These are phyloP conservation scores for Alloteropsis angusta DNA, from an alignment of 202 grass and related monocot species.

Conservation along the genomic window DNA sequence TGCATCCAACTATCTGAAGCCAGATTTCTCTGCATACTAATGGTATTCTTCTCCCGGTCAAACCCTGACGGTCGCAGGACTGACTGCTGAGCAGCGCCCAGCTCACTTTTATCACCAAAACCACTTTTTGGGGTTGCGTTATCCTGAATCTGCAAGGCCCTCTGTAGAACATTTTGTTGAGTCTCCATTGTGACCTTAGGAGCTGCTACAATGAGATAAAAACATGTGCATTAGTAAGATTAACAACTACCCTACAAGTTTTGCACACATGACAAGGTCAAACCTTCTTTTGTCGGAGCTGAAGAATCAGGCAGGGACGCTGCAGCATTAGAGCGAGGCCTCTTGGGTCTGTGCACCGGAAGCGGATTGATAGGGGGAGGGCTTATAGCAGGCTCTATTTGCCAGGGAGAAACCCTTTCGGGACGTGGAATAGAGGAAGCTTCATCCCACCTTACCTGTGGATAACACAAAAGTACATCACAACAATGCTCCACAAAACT, in stretches of 20 bases:
- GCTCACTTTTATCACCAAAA: constrained; percentile 28
- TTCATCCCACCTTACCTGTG: constrained; percentile 94
- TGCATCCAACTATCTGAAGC: constrained; percentile 54
- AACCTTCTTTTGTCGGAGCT: constrained; percentile 74
- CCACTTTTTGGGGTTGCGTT: constrained; percentile 29
- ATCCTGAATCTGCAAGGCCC: constrained; percentile 65
- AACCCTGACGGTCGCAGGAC: constrained; percentile 21
- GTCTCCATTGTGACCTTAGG: constrained; percentile 39
- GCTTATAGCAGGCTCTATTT: constrained; percentile 68
- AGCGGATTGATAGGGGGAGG: constrained; percentile 61
- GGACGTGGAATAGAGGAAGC: constrained; percentile 72
- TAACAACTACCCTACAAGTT: not conserved
- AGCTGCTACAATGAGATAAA: constrained; percentile 13
- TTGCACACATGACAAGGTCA: not conserved
- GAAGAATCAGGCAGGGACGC: constrained; percentile 45
- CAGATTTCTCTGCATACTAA: constrained; percentile 29
- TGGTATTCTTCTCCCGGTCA: constrained; percentile 38
- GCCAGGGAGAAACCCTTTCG: constrained; percentile 96
- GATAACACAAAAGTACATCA: not conserved
- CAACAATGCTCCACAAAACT: constrained; percentile 8
- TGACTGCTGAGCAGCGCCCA: constrained; percentile 32
- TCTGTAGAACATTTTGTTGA: constrained; percentile 33
- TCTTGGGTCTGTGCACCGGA: constrained; percentile 46
- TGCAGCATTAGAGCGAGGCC: constrained; percentile 42
- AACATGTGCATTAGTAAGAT: constrained; percentile 18